These are phyloP conservation scores for Cryphonectria parasitica DNA, from an alignment of 2,329 filamentous ascomycete genomes.

Conservation along the genomic window DNA sequence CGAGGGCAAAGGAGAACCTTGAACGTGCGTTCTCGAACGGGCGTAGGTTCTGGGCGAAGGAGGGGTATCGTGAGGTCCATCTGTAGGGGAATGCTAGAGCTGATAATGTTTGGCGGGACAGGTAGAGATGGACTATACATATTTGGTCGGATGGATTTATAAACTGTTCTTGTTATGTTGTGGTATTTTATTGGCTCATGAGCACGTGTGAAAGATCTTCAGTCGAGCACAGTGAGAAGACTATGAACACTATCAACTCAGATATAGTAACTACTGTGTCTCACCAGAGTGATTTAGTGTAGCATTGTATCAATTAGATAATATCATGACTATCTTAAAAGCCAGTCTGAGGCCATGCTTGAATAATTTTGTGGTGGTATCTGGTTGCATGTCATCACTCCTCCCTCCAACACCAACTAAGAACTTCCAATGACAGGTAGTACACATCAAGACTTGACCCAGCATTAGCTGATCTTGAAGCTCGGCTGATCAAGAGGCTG, in stretches of 20 bases:
- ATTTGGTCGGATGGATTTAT: background rate
- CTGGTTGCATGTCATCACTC: too few species aligned
- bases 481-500: background rate
- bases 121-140: too few species aligned
- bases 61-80: conserved; percentile 4
- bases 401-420: background rate
- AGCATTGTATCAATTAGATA: too few species aligned
- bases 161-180: background rate
- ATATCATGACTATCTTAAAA: too few species aligned
- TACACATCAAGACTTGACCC: background rate
- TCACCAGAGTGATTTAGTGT: too few species aligned
- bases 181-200: background rate
- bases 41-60: background rate
- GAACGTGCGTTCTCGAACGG: conserved; percentile 7
- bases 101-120: background rate
- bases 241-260: too few species aligned
- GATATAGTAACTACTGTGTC: too few species aligned
- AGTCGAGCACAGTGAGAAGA: background rate
- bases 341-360: too few species aligned
- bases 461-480: background rate
- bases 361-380: too few species aligned
- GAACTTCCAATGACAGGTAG: too few species aligned
- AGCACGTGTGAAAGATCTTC: background rate
- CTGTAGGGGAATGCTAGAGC: background rate
- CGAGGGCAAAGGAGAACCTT: background rate